Base-by-base conservation (phyloP, 2,329 filamentous ascomycete genomes). In the Fusarium incarnatum region DNA sequence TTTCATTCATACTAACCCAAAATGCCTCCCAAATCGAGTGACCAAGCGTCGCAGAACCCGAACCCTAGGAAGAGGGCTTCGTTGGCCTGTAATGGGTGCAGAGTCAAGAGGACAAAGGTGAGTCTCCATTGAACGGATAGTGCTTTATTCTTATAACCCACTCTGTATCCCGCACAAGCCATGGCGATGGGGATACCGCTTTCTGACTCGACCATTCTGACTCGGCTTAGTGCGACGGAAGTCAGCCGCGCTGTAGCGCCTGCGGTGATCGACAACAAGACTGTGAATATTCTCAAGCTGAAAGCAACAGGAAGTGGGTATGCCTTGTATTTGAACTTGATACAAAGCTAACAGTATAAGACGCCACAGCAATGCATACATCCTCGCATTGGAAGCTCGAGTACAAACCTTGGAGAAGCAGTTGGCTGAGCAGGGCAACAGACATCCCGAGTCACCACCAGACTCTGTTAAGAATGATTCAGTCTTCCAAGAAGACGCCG, bases 61-160 rank as follows among this genome's bases (percentile, higher is more conserved):
- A 61, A 61, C 18, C 58, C 55, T 2, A 49, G 58, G 27, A 61
- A 61, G 37, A 47, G 58, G 44, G 58, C 58, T n/a, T 61, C 58
- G 1, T n/a, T 61, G 13, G 58, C 58, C 27, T 61, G 58, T 7
- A 61, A 61, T 9, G 58, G 58, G 1, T 61, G 58, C 6, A n/a
- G 58, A 3, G 34, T 42, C 22, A 61, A 61, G 34, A 59, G 58
- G 12, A 61, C 58, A 37, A 61, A 61, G 55, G 58, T 61, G 30
- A 42, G 10, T 11, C 16, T n/a, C 34, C 16, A 37, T 37, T n/a
- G n/a, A n/a, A 11, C 34, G 16, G 9, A n/a, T 37, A 1, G 16
- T n/a, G 16, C 5, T n/a, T 11, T 37, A 6, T 3, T 37, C 34
- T 5, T 30, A n/a, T 9, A 18, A 11, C 1, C 15, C 34, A 37